Conservation (phyloP, 116 monocot species). For the Posidonia oceanica region DNA sequence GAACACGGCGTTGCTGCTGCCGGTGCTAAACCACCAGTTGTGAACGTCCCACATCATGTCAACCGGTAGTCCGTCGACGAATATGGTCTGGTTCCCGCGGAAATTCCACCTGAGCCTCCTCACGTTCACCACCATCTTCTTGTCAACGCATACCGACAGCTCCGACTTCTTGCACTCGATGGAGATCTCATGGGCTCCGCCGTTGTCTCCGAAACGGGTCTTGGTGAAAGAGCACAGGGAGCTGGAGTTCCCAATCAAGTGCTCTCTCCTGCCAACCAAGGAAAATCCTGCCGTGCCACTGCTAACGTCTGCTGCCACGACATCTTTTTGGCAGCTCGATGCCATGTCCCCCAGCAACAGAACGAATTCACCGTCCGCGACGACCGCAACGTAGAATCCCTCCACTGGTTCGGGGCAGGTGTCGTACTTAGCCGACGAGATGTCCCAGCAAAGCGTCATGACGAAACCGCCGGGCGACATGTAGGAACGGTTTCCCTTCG, state of each 20-base stretch:
- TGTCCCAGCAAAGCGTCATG: slow-evolving; percentile 52
- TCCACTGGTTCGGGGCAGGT: slow-evolving; percentile 43
- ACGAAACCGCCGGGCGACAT: background rate
- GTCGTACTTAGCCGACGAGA: slow-evolving; percentile 44
- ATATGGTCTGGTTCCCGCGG: slow-evolving; percentile 74
- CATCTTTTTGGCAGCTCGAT: background rate
- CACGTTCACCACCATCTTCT: slow-evolving; percentile 56
- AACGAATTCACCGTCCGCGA: slow-evolving; percentile 1
- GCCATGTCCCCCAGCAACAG: slow-evolving; percentile 10
- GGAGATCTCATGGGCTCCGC: slow-evolving; percentile 39
- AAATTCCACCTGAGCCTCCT: slow-evolving; percentile 46
- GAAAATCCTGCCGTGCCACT: slow-evolving; percentile 13
- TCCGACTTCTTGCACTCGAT: slow-evolving; percentile 40
- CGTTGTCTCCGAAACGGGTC: slow-evolving; percentile 32
- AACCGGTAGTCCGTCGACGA: slow-evolving; percentile 65
- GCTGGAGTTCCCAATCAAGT: slow-evolving; percentile 16
- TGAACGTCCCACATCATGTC: slow-evolving; percentile 67
- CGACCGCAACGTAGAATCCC: slow-evolving; percentile 51
- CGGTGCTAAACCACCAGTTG: slow-evolving; percentile 42
- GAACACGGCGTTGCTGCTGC: slow-evolving; percentile 20
- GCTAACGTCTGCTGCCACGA: background rate
- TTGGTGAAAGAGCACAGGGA: slow-evolving; percentile 23
- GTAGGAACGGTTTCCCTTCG: slow-evolving; percentile 29
- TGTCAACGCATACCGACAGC: slow-evolving; percentile 51
- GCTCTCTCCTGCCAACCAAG: slow-evolving; percentile 34